phyloP scores from a whole-genome alignment of 2,329 filamentous ascomycete species.

The Annulohypoxylon truncatum region DNA sequence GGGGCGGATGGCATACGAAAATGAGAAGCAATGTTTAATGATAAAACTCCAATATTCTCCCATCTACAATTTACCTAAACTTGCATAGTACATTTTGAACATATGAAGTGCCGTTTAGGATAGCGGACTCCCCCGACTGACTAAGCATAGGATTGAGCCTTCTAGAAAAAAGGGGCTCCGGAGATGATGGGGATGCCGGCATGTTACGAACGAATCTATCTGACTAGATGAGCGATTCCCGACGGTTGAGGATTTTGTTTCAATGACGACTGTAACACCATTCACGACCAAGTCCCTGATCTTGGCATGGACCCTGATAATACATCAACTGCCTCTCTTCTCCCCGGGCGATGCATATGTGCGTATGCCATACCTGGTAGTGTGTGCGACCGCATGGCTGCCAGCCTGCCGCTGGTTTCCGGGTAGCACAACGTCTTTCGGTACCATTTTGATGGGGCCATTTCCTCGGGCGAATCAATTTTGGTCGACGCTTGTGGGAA shows the following conservation, averaged over 20 bases:
- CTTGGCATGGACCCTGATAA: conserved; percentile 40
- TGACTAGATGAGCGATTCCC: conserved; percentile 9
- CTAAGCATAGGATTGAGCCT: not conserved
- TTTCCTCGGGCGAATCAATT: not conserved
- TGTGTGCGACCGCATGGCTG: conserved; percentile 10
- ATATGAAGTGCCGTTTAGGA: not conserved
- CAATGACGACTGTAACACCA: not conserved
- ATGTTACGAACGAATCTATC: not conserved
- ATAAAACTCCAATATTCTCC: conserved; percentile 20
- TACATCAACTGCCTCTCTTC: conserved; percentile 5
- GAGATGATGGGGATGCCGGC: conserved; percentile 1
- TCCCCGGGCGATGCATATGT: conserved; percentile 11
- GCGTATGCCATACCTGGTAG: conserved; percentile 10
- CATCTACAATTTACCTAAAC: not conserved
- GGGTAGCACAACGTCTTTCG: conserved; percentile 20
- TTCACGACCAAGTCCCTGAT: conserved; percentile 26
- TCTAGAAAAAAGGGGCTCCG: not conserved
- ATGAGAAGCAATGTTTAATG: conserved; percentile 46
- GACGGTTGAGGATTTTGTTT: not conserved
- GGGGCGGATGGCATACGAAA: conserved; percentile 47
- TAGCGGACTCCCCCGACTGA: not conserved
- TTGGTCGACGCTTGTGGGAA: not conserved
- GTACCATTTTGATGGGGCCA: conserved; percentile 24
- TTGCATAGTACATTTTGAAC: not conserved
- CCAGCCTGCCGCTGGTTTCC: conserved; percentile 1